These are phyloP conservation scores for Lodderomyces parapsilosis DNA, from an alignment of 1,139 yeast genomes.

Conservation along the genomic window DNA sequence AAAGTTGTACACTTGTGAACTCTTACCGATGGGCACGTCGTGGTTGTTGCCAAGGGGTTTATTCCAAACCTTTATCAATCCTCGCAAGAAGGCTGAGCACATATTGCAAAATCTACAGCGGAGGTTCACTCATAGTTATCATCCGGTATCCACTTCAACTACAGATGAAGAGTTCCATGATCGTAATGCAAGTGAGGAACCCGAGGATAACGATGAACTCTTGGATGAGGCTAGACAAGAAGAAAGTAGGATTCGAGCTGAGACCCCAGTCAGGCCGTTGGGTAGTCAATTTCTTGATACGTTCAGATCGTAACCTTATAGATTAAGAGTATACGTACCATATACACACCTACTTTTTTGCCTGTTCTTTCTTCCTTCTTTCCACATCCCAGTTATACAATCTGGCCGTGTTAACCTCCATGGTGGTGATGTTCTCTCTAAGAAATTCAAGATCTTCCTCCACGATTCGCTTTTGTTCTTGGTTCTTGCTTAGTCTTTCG, in stretches of 20 bases:
- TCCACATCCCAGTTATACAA: constrained; percentile 96
- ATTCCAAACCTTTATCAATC: constrained; percentile 26
- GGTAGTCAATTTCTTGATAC: constrained; percentile 60
- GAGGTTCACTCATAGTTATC: constrained; percentile 12
- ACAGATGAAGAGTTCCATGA: constrained; percentile 8
- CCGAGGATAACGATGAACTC: constrained; percentile 25
- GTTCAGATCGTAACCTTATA: constrained; percentile 36
- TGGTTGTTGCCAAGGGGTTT: constrained; percentile 45
- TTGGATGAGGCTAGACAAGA: constrained; percentile 23
- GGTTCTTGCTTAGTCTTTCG: constrained; percentile 63
- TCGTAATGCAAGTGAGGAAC: constrained; percentile 12
- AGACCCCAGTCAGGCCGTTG: constrained; percentile 58
- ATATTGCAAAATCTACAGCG: constrained; percentile 7
- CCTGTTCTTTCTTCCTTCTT: constrained; percentile 52
- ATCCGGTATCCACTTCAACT: constrained; percentile 12
- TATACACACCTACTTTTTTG: constrained; percentile 1
- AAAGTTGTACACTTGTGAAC: constrained; percentile 48
- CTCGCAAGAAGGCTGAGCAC: constrained; percentile 16
- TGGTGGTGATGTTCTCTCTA: constrained; percentile 90
- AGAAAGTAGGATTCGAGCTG: constrained; percentile 40
- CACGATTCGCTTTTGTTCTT: constrained; percentile 56
- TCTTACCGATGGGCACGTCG: constrained; percentile 59
- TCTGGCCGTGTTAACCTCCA: constrained; percentile 97
- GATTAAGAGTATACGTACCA: neutral
- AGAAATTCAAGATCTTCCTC: constrained; percentile 86